phyloP scores from a whole-genome alignment of 2,329 filamentous ascomycete species.

The Penicillium oxalicum region DNA sequence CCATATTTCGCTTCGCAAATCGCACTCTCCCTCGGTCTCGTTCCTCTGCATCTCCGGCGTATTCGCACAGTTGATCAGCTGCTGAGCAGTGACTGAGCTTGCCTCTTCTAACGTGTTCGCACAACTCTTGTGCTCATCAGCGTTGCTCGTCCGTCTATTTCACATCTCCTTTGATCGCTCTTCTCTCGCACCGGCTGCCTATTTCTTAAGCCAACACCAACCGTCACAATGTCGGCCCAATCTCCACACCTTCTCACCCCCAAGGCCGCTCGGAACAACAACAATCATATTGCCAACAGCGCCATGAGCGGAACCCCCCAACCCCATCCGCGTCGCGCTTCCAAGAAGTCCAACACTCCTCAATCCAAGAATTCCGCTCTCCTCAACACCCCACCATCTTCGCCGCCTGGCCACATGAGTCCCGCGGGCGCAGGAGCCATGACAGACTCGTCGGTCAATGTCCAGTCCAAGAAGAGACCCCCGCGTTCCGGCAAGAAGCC shows the following conservation, averaged over 20 bases:
- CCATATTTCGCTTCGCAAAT: slow-evolving; percentile 7
- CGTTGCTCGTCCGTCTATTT: slow-evolving; percentile 18
- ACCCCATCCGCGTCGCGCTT: slow-evolving; percentile 21
- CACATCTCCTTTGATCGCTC: slow-evolving; percentile 21
- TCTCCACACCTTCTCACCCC: slow-evolving; percentile 33
- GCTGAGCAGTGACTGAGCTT: slow-evolving; percentile 29
- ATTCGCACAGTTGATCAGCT: slow-evolving; percentile 27
- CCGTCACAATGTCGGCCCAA: slow-evolving; percentile 42
- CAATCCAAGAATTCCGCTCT: slow-evolving; percentile 24
- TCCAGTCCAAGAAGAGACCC: slow-evolving; percentile 33
- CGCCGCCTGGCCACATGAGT: slow-evolving; percentile 30
- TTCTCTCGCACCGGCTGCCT: slow-evolving; percentile 37
- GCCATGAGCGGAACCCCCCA: no score
- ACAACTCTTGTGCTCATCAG: slow-evolving; percentile 8
- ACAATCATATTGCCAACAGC: slow-evolving; percentile 3
- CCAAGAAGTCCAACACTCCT: slow-evolving; percentile 33
- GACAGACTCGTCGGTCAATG: slow-evolving; percentile 27
- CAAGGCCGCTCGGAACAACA: slow-evolving; percentile 32
- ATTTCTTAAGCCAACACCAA: slow-evolving; percentile 44
- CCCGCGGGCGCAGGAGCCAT: slow-evolving; percentile 25
- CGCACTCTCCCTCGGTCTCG: slow-evolving; percentile 6
- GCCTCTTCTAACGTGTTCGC: slow-evolving; percentile 11
- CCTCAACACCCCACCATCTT: slow-evolving; percentile 34
- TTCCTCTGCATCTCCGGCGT: slow-evolving; percentile 19
- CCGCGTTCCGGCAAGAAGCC: slow-evolving; percentile 33